Conservation (phyloP, 257 asterid species). For the Capsicum pubescens region DNA sequence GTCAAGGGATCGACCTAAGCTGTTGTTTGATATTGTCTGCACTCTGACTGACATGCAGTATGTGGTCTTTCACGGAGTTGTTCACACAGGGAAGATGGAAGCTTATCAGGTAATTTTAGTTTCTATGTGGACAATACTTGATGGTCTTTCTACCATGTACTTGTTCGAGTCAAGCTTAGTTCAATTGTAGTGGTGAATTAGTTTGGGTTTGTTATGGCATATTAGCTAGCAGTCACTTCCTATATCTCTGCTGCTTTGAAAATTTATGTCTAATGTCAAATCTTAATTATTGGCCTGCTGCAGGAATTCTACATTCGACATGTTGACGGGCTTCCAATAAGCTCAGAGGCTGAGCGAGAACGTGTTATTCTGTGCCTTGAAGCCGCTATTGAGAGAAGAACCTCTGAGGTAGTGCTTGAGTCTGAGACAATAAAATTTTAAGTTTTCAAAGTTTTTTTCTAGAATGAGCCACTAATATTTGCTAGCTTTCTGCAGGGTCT, state of each 20-base stretch:
- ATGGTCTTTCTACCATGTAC: background rate
- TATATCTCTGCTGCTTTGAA: background rate
- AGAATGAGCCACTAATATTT: slow-evolving; percentile 24
- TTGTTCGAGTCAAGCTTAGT: background rate
- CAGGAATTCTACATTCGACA: slow-evolving; percentile 85
- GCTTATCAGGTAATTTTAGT: slow-evolving; percentile 68
- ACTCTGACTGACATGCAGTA: slow-evolving; percentile 89
- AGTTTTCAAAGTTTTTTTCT: background rate
- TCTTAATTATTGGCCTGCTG: slow-evolving; percentile 11
- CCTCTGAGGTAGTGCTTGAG: slow-evolving; percentile 55
- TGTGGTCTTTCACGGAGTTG: slow-evolving; percentile 81
- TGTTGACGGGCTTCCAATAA: slow-evolving; percentile 77
- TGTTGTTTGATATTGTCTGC: slow-evolving; percentile 78
- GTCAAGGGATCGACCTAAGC: slow-evolving; percentile 79
- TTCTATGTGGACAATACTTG: background rate
- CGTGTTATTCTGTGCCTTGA: slow-evolving; percentile 78
- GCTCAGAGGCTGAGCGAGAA: slow-evolving; percentile 83
- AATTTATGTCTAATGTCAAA: slow-evolving; percentile 10
- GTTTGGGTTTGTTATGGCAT: slow-evolving; percentile 5
- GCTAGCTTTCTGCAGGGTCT: slow-evolving; percentile 56
- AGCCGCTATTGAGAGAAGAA: slow-evolving; percentile 88
- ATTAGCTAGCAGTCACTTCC: background rate
- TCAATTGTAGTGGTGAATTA: background rate
- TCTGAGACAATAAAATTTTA: background rate
- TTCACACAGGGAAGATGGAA: slow-evolving; percentile 67